Evolutionary conservation across 148 eudicot genomes (phyloP), one percentile per base, ranked within the genome.

Genomic region (Dysphania ambrosioides): DNA sequence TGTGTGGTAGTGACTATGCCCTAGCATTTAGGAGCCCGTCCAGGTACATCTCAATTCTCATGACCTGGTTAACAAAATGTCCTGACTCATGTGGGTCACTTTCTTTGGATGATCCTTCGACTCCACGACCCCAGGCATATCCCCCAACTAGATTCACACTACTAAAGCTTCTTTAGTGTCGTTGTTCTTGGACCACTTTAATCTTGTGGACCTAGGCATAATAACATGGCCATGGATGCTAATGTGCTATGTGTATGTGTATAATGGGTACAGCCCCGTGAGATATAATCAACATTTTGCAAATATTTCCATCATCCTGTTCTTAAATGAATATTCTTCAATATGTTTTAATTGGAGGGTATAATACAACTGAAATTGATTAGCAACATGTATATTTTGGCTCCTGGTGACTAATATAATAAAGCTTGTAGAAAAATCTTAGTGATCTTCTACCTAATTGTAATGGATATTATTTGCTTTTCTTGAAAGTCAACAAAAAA

Each of bases 1-100:
- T 49, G 61, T 77, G 79, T 70, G 74, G 79, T 60, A 34, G 41
- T 38, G 68, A 34, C 59, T 32, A 70, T 65, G 35, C 70, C 79
- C 79, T 77, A 60, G 61, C 59, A 70, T 70, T 60, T 61, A 15
- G 79, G 69, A 77, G 41, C 49, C 21, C 70, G 7, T 12, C n/a
- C 16, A 66, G 18, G 40, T 66, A 38, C 70, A 5, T n/a, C 31
- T 35, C 49, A 40, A 29, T 18, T 32, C 18, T 40, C 49, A 66
- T 36, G 70, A 36, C 30, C 9, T 66, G 68, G 13, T 34, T 24
- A 49, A 6, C 53, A 65, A 27, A 56, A 32, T 35, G 24, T 23
- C 53, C 5, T 2, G 44, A 29, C 41, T 75, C 12, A 67, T 67
- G 57, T 57, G 57, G 35, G 66, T 75, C 72, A 26, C 68, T 75